Base-by-base conservation (phyloP, 2,329 filamentous ascomycete genomes). In the Alternaria sp. region DNA sequence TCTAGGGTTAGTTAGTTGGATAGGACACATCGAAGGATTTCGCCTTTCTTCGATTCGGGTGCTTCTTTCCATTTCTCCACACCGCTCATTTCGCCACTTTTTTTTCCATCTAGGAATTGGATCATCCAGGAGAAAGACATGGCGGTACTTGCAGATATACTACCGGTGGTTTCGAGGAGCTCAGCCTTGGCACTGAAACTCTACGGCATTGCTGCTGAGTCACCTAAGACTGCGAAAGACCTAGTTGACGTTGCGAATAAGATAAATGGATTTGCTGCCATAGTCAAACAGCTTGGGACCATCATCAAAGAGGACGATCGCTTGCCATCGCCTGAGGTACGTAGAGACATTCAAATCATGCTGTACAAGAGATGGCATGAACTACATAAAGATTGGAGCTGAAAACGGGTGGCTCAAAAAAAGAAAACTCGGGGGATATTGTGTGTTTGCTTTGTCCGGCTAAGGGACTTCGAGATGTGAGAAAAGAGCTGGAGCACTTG, bases 261-360 rank as follows among this genome's bases (percentile, higher is more conserved):
- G n/a, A 70, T 78, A 54, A 77, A 72, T 59, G 68, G 69, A 37
- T 73, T 79, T 44, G 72, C 72, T 41, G 66, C 72, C 7, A 74
- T 72, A 31, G 51, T 79, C 56, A 78, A 79, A 61, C 76, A 79
- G 51, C 63, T 78, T 21, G 76, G 75, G 44, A 73, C 74, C 0
- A 67, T 73, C 39, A 72, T 78, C 40, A 76, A 72, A 31, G 75
- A 78, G 55, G 72, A 79, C 57, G 74, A 76, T 59, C 70, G 66
- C 10, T 53, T 78, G 13, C 75, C 75, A 34, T 78, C 77, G 28
- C 60, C 58, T 21, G 72, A 77, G 61, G 75, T 77, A 71, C 26
- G 67, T 67, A 31, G 17, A 51, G 28, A 24, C 5, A 8, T 24
- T 33, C 31, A 31, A 29, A 29, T 21, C 44, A 23, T 1, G 14